These are phyloP conservation scores for Lasiodiplodia hormozganensis DNA, from an alignment of 2,329 filamentous ascomycete species.

Conservation along the genomic window DNA sequence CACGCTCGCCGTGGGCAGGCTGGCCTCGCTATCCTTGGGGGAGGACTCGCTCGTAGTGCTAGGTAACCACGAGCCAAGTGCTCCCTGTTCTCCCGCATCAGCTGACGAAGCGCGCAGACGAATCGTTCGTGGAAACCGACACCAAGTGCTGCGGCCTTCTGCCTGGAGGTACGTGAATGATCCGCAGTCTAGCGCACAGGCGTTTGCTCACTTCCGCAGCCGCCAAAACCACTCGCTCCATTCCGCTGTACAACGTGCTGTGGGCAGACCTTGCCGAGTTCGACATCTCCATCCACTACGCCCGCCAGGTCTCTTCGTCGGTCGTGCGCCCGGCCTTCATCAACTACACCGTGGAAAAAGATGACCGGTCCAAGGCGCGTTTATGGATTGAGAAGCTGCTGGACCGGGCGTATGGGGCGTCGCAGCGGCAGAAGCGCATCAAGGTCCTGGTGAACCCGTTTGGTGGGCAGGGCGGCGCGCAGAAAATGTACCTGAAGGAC, in stretches of 20 bases:
- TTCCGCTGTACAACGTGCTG: constrained; percentile 83
- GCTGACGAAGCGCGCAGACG: constrained; percentile 48
- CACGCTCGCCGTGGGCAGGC: constrained; percentile 62
- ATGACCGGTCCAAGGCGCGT: constrained; percentile 57
- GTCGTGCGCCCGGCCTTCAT: constrained; percentile 67
- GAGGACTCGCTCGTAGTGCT: constrained; percentile 66
- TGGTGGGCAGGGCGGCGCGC: constrained; percentile 80
- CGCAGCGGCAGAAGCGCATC: constrained; percentile 75
- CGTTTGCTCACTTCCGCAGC: constrained; percentile 38
- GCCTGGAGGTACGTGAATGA: constrained; percentile 53
- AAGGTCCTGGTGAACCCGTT: constrained; percentile 93
- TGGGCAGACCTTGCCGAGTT: constrained; percentile 73
- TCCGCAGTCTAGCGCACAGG: constrained; percentile 29
- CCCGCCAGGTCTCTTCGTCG: constrained; percentile 62
- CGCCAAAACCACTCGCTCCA: constrained; percentile 61
- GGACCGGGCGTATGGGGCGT: constrained; percentile 71
- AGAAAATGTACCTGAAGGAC: constrained; percentile 74
- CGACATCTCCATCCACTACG: constrained; percentile 75
- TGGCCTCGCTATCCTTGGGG: constrained; percentile 66
- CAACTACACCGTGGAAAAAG: constrained; percentile 65
- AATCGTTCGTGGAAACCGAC: constrained; percentile 58
- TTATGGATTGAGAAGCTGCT: constrained; percentile 72
- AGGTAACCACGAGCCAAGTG: constrained; percentile 47
- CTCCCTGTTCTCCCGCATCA: neutral
- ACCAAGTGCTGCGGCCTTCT: constrained; percentile 64